These are phyloP conservation scores for Cryptococcus sp. DNA, from an alignment of 1,284 basidiomycete genomes.

Conservation along the genomic window DNA sequence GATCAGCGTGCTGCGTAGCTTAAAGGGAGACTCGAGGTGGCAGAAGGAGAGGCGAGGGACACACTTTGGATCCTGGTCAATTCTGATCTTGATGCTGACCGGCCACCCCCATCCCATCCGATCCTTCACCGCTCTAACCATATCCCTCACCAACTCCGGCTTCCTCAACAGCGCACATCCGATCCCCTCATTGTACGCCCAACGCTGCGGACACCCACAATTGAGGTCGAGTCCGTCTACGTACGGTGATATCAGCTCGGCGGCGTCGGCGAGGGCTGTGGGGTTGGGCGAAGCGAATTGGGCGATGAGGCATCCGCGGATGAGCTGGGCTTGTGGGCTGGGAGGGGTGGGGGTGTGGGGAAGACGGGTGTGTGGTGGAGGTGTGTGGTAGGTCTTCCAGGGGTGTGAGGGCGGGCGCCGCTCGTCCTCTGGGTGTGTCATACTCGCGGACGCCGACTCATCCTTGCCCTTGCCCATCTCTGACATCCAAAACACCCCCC, in stretches of 20 bases:
- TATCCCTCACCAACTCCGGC: slow-evolving; percentile 58
- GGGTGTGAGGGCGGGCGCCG: background rate
- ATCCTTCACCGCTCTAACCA: slow-evolving; percentile 56
- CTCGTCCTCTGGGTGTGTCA: slow-evolving; percentile 13
- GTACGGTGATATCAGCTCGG: slow-evolving; percentile 54
- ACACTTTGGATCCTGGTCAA: slow-evolving; percentile 55
- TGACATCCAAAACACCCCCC: slow-evolving; percentile 55
- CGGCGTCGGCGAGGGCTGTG: slow-evolving; percentile 56
- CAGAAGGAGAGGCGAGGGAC: slow-evolving; percentile 10
- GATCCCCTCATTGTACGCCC: slow-evolving; percentile 58
- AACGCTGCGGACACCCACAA: slow-evolving; percentile 57
- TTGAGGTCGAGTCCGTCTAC: slow-evolving; percentile 61
- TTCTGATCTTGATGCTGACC: slow-evolving; percentile 60
- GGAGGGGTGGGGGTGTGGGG: slow-evolving; percentile 31
- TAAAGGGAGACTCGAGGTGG: background rate
- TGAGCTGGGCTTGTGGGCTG: slow-evolving; percentile 33
- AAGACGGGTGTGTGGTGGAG: slow-evolving; percentile 29
- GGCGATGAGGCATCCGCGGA: slow-evolving; percentile 56
- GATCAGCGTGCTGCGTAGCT: background rate
- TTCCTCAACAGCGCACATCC: slow-evolving; percentile 59
- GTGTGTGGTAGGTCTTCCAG: slow-evolving; percentile 23
- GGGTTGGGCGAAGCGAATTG: slow-evolving; percentile 58
- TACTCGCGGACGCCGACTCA: background rate
- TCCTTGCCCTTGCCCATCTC: slow-evolving; percentile 12
- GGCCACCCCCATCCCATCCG: slow-evolving; percentile 56